These are phyloP conservation scores for Sphagnum contortum DNA, from an alignment of 225 moss, liverwort and hornwort genomes.

Conservation along the genomic window DNA sequence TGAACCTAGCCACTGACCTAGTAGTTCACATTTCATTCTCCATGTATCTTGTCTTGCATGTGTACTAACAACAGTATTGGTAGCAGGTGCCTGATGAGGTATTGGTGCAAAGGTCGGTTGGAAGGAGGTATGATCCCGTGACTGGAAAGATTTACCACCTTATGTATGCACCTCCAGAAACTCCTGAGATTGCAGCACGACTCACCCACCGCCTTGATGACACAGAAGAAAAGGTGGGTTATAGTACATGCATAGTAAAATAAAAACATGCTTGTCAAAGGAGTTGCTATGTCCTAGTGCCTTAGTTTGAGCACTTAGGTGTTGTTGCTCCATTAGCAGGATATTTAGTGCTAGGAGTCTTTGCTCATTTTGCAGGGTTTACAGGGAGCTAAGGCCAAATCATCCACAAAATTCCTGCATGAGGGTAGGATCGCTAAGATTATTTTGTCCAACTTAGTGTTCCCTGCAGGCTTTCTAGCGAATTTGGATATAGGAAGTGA, in stretches of 20 bases:
- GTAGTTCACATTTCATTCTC: background rate
- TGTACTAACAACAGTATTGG: background rate
- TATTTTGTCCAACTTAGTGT: no score
- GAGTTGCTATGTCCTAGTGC: background rate
- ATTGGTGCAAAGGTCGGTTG: constrained; percentile 66
- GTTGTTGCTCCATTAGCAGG: no score
- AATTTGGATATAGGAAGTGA: no score
- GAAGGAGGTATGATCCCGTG: constrained; percentile 71
- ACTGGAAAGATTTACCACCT: constrained; percentile 94
- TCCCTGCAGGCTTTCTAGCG: no score
- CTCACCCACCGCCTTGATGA: constrained; percentile 78
- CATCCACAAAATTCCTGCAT: no score
- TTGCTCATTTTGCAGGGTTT: no score
- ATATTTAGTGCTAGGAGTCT: no score
- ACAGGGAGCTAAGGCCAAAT: no score
- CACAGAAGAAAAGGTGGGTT: constrained; percentile 78
- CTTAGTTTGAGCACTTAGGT: background rate
- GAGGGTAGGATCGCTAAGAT: no score
- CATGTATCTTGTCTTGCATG: background rate
- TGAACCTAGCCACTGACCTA: background rate
- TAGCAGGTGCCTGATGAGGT: constrained; percentile 74
- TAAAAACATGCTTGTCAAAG: background rate
- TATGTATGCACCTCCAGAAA: constrained; percentile 79
- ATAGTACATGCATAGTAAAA: no score
- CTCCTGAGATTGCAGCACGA: constrained; percentile 72